Conservation (phyloP, 768 basidiomycete genomes). For the Mycena capillaripes region DNA sequence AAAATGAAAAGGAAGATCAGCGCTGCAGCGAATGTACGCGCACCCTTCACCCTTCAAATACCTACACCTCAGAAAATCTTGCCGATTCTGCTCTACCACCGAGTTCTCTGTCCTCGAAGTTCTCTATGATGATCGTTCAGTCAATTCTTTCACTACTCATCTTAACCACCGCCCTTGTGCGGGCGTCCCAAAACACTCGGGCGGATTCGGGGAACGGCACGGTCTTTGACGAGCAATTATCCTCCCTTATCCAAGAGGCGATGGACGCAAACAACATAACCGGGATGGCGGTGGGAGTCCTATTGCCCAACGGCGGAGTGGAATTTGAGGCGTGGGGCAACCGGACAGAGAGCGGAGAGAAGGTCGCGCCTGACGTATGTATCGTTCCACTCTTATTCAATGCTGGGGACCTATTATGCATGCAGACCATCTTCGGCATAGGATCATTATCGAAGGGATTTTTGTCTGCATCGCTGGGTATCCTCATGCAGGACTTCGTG, state of each 20-base stretch:
- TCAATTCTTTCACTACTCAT: not conserved
- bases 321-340: conserved; percentile 53
- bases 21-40: too few species aligned
- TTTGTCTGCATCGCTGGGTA: conserved; percentile 52
- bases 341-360: conserved; percentile 49
- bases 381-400: not conserved
- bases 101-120: not conserved
- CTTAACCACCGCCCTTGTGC: not conserved
- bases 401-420: not conserved
- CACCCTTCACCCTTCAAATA: not conserved
- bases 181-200: not conserved
- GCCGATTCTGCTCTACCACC: not conserved
- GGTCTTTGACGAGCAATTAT: conserved; percentile 15
- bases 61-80: not conserved
- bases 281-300: conserved; percentile 48
- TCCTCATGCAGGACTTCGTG: conserved; percentile 58
- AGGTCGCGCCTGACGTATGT: conserved; percentile 50
- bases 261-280: conserved; percentile 38
- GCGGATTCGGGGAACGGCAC: not conserved
- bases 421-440: conserved; percentile 55
- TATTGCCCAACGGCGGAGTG: conserved; percentile 40
- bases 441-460: conserved; percentile 58
- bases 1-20: too few species aligned
- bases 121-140: not conserved
- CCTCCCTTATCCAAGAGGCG: conserved; percentile 6